Evolutionary conservation across 768 basidiomycete genomes (phyloP).

Genomic region (Rhodotorula sphaerocarpa): DNA sequence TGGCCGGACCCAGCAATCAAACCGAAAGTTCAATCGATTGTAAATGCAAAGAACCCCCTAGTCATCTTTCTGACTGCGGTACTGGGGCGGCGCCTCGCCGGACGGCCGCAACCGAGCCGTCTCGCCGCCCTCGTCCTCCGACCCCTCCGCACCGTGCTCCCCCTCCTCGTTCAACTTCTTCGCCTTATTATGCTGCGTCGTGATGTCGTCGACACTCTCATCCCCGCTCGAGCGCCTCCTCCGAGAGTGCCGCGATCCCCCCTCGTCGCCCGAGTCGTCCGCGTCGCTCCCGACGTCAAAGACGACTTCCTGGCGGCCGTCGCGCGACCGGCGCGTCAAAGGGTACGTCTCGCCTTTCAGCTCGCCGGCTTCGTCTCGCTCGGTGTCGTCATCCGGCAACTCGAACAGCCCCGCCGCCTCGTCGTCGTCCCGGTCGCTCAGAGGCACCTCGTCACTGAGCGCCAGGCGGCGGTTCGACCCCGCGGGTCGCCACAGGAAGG

Average conservation of each 20-base stretch:
- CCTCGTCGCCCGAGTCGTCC: not conserved
- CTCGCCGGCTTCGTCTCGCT: conserved; percentile 42
- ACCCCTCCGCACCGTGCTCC: not conserved
- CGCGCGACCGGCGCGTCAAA: not conserved
- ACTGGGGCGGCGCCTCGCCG: too few species aligned
- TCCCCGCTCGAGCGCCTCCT: not conserved
- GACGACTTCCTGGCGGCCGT: not conserved
- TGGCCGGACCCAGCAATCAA: too few species aligned
- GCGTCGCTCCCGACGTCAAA: conserved; percentile 30
- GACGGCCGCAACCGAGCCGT: too few species aligned
- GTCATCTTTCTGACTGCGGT: too few species aligned
- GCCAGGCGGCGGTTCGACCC: conserved; percentile 78
- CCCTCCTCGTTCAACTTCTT: not conserved
- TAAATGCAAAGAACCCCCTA: too few species aligned
- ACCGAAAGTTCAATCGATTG: too few species aligned
- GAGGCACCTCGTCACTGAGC: conserved; percentile 93
- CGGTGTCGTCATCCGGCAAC: conserved; percentile 70
- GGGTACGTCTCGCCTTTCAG: conserved; percentile 8
- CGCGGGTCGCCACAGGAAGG: conserved; percentile 91
- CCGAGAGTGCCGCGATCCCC: not conserved
- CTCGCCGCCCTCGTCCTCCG: not conserved
- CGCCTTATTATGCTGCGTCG: conserved; percentile 7
- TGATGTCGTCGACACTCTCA: conserved; percentile 12
- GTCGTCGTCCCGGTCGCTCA: conserved; percentile 58
- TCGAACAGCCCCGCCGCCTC: conserved; percentile 90